Base-by-base conservation (phyloP, 768 basidiomycete species). In the Phanerodontia chrysosporium region DNA sequence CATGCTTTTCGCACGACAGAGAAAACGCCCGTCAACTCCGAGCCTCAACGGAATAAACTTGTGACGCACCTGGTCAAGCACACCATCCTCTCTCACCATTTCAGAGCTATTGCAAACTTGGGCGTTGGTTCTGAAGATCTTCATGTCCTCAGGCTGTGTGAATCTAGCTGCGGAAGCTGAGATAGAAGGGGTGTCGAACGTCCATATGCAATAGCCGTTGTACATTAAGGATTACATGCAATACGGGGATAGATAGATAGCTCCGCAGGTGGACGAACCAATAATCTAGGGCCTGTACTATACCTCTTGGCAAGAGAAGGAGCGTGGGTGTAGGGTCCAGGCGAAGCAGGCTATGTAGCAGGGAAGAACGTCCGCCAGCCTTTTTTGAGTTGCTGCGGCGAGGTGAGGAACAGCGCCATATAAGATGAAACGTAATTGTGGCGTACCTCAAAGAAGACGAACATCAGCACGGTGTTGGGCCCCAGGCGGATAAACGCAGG, bases 401-500 rank as follows among this genome's bases (percentile, higher is more conserved):
- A 10, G 4, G 39, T 42, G 16, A 42, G 18, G 10, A 18, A 18
- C 9, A 4, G 39, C 46, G 7, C n/a, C 18, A 49, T 1, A 52
- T 14, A n/a, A 24, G 49, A 49, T 30, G 36, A 24, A 44, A n/a
- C 45, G 24, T 29, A 48, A 60, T 61, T 39, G 32, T 13, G n/a
- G 56, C 76, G 51, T 63, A 88, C 90, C 76, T 93, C 91, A 62
- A 87, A 87, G 73, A 92, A 91, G 49, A 93, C 86, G 71, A 92
- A 94, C 73, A 93, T 81, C 4, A 93, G 75, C 32, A 94, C 78
- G 1, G 92, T 93, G 69, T 92, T 92, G 1, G 91, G 91, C 28
- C 87, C 90, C 45, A 94, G 73, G 49, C 92, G 85, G 64, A 89
- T 83, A 73, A 92, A 94, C 8, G 92, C 89, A 2, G 92, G 92